A percentile compares a stretch with the other conserved stretches of the same genome.
Conservation (phyloP, 1,284 basidiomycete species). For the Cutaneotrichosporon dermatis region DNA sequence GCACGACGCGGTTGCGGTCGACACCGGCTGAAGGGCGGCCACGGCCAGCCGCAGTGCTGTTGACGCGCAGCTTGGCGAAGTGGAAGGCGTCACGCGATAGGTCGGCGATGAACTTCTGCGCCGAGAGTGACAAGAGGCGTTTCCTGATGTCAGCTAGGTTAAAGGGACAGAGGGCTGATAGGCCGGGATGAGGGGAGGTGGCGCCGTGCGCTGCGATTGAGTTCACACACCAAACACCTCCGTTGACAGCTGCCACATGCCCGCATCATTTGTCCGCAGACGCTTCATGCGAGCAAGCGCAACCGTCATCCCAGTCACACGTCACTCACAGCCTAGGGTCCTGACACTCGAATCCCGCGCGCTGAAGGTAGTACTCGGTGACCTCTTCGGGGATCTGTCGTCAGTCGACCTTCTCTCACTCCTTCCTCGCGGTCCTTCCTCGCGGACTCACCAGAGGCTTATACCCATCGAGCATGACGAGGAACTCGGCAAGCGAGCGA, state of each 20-base stretch:
- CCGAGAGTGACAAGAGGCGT: conserved; percentile 87
- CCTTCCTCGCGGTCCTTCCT: background rate
- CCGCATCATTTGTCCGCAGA: too few relatives aligned
- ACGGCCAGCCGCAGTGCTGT: conserved; percentile 50
- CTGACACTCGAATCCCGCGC: conserved; percentile 92
- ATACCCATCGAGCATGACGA: conserved; percentile 94
- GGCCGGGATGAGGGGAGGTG: too few relatives aligned
- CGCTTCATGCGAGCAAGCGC: too few relatives aligned
- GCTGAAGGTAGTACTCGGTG: conserved; percentile 94
- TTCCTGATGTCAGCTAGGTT: conserved; percentile 59
- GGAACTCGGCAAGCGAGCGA: conserved; percentile 84
- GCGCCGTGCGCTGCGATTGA: too few relatives aligned
- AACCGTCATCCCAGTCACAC: background rate
- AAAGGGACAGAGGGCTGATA: too few relatives aligned
- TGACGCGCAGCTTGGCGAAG: conserved; percentile 84
- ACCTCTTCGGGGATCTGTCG: conserved; percentile 93
- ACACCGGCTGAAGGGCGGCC: conserved; percentile 39
- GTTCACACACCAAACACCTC: too few relatives aligned
- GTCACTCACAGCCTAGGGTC: conserved; percentile 77
- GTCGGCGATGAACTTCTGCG: conserved; percentile 97
- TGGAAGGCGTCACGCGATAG: conserved; percentile 96
- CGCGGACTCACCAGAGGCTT: conserved; percentile 72
- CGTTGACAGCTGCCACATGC: too few relatives aligned
- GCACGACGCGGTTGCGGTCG: conserved; percentile 91
- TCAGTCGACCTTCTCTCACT: background rate